Percentiles rank a stretch among this genome's conserved stretches.
Conservation (phyloP, 1,284 basidiomycete species). For the Boletus mariae region DNA sequence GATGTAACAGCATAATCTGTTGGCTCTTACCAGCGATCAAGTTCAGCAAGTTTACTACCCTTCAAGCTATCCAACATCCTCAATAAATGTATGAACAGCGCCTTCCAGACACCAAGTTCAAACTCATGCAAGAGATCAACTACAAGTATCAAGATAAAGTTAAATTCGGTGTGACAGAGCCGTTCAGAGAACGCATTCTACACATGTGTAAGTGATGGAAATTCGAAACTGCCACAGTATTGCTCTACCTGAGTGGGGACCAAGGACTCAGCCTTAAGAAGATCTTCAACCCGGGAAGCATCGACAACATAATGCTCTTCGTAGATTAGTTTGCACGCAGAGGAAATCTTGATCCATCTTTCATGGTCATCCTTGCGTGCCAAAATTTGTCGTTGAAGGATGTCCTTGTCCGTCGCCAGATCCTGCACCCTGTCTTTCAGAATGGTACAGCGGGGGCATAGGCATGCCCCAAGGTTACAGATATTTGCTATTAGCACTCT, state of each 20-base stretch:
- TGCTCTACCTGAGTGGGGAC: constrained; percentile 3
- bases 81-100: no score
- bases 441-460: constrained; percentile 10
- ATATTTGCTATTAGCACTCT: constrained; percentile 20
- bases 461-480: background rate
- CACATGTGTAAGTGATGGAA: background rate
- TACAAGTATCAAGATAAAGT: constrained; percentile 13
- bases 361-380: constrained; percentile 24
- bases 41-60: no score
- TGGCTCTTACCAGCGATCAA: no score
- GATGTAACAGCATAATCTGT: no score
- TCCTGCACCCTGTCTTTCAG: constrained; percentile 19
- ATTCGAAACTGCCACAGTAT: background rate
- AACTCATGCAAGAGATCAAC: no score
- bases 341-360: constrained; percentile 19
- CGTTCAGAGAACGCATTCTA: constrained; percentile 9
- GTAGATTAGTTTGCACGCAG: constrained; percentile 24
- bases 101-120: no score
- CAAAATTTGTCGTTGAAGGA: background rate
- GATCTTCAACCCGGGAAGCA: background rate
- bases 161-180: constrained; percentile 2
- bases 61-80: no score
- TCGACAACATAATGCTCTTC: constrained; percentile 3
- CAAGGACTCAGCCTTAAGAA: background rate
- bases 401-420: background rate